phyloP scores from a whole-genome alignment of 345 rosid genomes.

The Moricandia arvensis region DNA sequence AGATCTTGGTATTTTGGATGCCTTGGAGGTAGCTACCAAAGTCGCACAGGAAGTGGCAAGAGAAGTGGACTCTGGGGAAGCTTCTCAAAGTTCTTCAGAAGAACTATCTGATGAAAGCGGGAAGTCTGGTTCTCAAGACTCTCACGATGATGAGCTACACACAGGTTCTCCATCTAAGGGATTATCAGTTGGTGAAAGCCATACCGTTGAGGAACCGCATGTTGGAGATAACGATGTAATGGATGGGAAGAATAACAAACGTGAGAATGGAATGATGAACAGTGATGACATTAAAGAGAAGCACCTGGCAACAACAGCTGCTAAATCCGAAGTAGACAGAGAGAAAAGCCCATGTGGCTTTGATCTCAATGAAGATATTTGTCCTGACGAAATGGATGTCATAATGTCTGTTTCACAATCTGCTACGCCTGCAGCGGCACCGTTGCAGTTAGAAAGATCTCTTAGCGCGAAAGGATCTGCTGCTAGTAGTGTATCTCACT shows the following conservation, averaged over 20 bases:
- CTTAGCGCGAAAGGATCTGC: constrained; percentile 78
- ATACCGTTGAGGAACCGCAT: constrained; percentile 33
- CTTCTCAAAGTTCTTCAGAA: constrained; percentile 60
- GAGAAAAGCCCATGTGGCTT: constrained; percentile 64
- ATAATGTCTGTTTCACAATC: constrained; percentile 48
- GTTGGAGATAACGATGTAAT: constrained; percentile 35
- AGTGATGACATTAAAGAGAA: constrained; percentile 56
- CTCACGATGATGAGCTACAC: constrained; percentile 37
- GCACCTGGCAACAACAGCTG: constrained; percentile 53
- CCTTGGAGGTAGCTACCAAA: constrained; percentile 85
- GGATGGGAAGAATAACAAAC: constrained; percentile 39
- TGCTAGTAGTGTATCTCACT: constrained; percentile 70
- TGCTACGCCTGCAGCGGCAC: constrained; percentile 62
- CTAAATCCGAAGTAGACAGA: constrained; percentile 47
- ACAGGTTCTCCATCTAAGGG: constrained; percentile 41
- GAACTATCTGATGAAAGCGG: constrained; percentile 48
- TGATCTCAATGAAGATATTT: constrained; percentile 82
- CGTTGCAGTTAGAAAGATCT: constrained; percentile 62
- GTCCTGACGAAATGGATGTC: constrained; percentile 68
- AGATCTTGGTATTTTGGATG: constrained; percentile 84
- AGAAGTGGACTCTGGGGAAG: constrained; percentile 72
- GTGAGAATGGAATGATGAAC: constrained; percentile 41
- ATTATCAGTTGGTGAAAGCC: constrained; percentile 43
- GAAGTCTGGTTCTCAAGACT: constrained; percentile 51
- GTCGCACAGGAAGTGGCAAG: constrained; percentile 93